Evolutionary conservation across 768 basidiomycete genomes (phyloP).

Genomic region (Boletellus emodensis): DNA sequence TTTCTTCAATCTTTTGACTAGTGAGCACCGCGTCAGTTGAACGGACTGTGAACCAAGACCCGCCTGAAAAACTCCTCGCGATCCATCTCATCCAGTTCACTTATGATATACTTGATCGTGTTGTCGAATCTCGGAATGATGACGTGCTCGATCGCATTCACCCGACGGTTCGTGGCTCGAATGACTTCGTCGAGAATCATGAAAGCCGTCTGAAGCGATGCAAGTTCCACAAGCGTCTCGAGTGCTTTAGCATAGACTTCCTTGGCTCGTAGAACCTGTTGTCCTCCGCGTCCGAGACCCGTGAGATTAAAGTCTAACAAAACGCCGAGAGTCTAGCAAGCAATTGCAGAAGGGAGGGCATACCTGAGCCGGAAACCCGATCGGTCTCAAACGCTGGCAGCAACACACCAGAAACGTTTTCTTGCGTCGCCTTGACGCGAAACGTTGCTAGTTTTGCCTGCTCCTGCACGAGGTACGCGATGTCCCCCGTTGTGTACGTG

Average conservation of each 20-base stretch:
- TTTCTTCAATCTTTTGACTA: conserved; percentile 73
- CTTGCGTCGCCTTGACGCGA: conserved; percentile 90
- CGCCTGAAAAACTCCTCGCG: conserved; percentile 91
- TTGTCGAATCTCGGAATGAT: conserved; percentile 94
- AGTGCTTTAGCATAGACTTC: conserved; percentile 98
- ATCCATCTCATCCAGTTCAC: conserved; percentile 99
- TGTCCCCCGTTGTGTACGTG: conserved; percentile 96
- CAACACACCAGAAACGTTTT: conserved; percentile 97
- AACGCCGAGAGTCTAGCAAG: not conserved
- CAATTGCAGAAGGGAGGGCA: conserved; percentile 4
- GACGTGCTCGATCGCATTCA: conserved; percentile 98
- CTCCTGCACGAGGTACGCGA: conserved; percentile 96
- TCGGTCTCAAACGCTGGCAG: conserved; percentile 94
- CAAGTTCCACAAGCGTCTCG: conserved; percentile 94
- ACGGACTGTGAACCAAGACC: conserved; percentile 12
- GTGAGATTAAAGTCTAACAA: conserved; percentile 91
- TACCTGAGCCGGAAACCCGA: conserved; percentile 79
- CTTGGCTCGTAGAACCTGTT: conserved; percentile 91
- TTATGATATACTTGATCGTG: conserved; percentile 96
- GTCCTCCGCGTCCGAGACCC: conserved; percentile 93
- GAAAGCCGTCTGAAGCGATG: conserved; percentile 96
- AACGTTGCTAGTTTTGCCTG: conserved; percentile 89
- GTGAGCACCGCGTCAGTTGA: conserved; percentile 1
- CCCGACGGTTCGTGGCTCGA: conserved; percentile 96
- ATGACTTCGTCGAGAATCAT: conserved; percentile 99